Percentiles rank a stretch among this genome's conserved stretches.
These are phyloP conservation scores for Nasturtium officinale DNA, from an alignment of 345 rosid species.

Conservation along the genomic window DNA sequence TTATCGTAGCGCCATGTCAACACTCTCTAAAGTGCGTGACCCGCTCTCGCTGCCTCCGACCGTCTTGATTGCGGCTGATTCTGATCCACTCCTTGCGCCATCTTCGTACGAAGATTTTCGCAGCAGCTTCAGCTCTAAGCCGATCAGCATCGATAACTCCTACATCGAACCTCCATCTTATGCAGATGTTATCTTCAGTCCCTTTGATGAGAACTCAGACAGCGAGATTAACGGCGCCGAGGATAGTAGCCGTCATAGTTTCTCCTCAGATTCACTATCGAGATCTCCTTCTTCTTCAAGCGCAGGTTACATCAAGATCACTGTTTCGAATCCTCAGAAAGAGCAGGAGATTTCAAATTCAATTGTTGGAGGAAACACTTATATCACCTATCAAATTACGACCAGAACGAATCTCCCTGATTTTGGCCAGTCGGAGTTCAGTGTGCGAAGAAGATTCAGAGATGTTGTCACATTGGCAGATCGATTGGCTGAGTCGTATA, in stretches of 20 bases:
- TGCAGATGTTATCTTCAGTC: slow-evolving; percentile 79
- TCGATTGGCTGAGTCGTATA: slow-evolving; percentile 74
- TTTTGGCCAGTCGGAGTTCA: slow-evolving; percentile 63
- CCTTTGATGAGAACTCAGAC: slow-evolving; percentile 61
- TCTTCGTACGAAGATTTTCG: slow-evolving; percentile 43
- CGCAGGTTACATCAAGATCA: slow-evolving; percentile 67
- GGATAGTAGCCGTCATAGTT: slow-evolving; percentile 48
- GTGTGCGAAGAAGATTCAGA: slow-evolving; percentile 77
- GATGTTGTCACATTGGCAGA: slow-evolving; percentile 83
- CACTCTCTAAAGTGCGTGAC: slow-evolving; percentile 54
- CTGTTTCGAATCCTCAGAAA: slow-evolving; percentile 82
- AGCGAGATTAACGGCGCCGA: slow-evolving; percentile 62
- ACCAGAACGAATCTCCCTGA: slow-evolving; percentile 78
- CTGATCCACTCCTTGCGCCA: slow-evolving; percentile 71
- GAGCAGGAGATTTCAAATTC: slow-evolving; percentile 76
- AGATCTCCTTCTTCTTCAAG: slow-evolving; percentile 60
- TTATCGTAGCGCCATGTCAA: slow-evolving; percentile 68
- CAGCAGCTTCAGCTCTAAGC: slow-evolving; percentile 44
- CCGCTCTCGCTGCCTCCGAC: slow-evolving; percentile 57
- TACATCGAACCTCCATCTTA: slow-evolving; percentile 93
- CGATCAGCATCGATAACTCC: slow-evolving; percentile 46
- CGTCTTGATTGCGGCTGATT: slow-evolving; percentile 53
- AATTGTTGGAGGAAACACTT: slow-evolving; percentile 75
- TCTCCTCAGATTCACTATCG: slow-evolving; percentile 49
- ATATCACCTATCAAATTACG: slow-evolving; percentile 75